Evolutionary conservation across 1,284 basidiomycete species (phyloP).

Genomic region (Melampsora americana): DNA sequence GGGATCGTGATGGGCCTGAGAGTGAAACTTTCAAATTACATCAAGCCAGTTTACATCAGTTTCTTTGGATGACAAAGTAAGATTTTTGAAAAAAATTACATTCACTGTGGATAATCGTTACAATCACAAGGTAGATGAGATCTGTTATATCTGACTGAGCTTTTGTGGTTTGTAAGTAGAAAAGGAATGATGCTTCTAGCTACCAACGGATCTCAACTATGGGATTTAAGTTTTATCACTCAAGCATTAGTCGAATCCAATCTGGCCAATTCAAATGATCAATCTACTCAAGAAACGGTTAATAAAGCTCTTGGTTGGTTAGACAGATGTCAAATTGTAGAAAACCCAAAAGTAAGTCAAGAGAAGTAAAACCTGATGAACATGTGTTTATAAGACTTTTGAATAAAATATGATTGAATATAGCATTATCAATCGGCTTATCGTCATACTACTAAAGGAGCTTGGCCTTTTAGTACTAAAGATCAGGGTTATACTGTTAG

Average conservation of each 20-base stretch:
- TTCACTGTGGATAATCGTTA: too few species aligned
- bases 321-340: slow-evolving; percentile 80
- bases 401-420: background rate
- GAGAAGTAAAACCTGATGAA: slow-evolving; percentile 45
- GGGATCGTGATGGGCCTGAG: slow-evolving; percentile 50
- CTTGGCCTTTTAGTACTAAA: slow-evolving; percentile 90
- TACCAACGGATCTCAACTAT: slow-evolving; percentile 58
- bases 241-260: slow-evolving; percentile 91
- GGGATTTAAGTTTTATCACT: slow-evolving; percentile 88
- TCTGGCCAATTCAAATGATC: slow-evolving; percentile 64
- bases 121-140: too few species aligned
- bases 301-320: slow-evolving; percentile 78
- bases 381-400: slow-evolving; percentile 49
- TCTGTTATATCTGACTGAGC: too few species aligned
- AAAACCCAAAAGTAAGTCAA: slow-evolving; percentile 64
- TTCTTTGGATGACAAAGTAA: slow-evolving; percentile 89
- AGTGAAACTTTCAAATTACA: slow-evolving; percentile 70
- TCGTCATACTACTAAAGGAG: slow-evolving; percentile 86
- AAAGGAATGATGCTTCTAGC: slow-evolving; percentile 48
- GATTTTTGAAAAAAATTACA: too few species aligned
- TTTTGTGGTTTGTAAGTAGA: background rate
- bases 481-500: slow-evolving; percentile 95
- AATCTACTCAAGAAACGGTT: slow-evolving; percentile 68
- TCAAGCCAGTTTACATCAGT: slow-evolving; percentile 73
- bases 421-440: slow-evolving; percentile 66